Percentiles rank a stretch among this genome's conserved stretches.
These are phyloP conservation scores for Metarhizium robertsii DNA, from an alignment of 2,329 filamentous ascomycete species.

Conservation along the genomic window DNA sequence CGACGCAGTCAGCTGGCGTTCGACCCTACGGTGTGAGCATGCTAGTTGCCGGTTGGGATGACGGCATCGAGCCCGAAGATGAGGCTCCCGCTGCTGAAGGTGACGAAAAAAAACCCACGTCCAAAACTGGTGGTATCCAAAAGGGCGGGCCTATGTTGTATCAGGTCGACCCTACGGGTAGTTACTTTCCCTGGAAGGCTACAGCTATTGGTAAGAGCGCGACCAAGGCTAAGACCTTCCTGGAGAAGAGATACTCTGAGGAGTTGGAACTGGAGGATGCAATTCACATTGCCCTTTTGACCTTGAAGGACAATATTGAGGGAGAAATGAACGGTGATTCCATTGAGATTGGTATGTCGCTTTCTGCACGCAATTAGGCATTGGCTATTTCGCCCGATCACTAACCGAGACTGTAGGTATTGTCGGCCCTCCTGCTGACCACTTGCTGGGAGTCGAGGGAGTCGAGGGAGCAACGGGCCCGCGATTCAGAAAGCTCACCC, in stretches of 20 bases:
- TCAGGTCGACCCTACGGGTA: constrained; percentile 97
- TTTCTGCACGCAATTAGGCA: not conserved
- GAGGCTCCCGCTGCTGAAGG: constrained; percentile 45
- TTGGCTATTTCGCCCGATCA: not conserved
- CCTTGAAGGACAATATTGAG: constrained; percentile 97
- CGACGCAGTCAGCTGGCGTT: constrained; percentile 95
- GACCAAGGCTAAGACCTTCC: constrained; percentile 95
- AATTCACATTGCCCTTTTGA: constrained; percentile 94
- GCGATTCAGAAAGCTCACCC: constrained; percentile 86
- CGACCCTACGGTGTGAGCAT: constrained; percentile 93
- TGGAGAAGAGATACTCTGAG: constrained; percentile 98
- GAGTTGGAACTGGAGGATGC: constrained; percentile 95
- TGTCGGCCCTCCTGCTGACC: constrained; percentile 86
- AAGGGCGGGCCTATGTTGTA: constrained; percentile 97
- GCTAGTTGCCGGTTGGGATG: constrained; percentile 95
- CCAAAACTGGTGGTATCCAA: constrained; percentile 89
- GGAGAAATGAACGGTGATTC: constrained; percentile 99
- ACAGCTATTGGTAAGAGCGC: constrained; percentile 98
- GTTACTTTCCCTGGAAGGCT: constrained; percentile 99
- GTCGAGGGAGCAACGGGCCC: constrained; percentile 78
- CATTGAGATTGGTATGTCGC: constrained; percentile 79
- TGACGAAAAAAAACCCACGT: constrained; percentile 65
- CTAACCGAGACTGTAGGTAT: constrained; percentile 54
- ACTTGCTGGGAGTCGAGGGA: constrained; percentile 84
- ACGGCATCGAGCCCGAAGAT: constrained; percentile 84